Base-by-base conservation (phyloP, 257 asterid genomes). In the Solanum chiquidenum region DNA sequence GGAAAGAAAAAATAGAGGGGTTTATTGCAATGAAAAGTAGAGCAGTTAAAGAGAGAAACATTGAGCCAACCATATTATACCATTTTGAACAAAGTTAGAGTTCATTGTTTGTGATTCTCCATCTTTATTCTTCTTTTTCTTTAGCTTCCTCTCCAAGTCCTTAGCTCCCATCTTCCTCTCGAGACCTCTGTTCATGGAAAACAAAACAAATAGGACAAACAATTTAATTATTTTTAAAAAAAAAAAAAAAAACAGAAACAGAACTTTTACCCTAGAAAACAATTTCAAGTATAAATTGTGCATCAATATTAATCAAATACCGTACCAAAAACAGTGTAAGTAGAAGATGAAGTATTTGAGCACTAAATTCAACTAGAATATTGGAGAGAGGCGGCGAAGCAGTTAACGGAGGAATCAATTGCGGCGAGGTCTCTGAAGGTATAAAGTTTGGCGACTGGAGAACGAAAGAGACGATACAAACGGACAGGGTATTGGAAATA, bases 81-180 rank as follows among this genome's bases (percentile, higher is more conserved):
- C 68, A 46, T 80, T 46, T 76, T 74, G 71, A 52, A 83, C 88
- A 87, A 37, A 40, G 60, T 38, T 83, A 86, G 85, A 88, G 35
- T 37, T 62, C 14, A 60, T 76, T 42, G 25, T 27, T 33, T 42
- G 86, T 10, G 79, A 87, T 8, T 44, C 86, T 12, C 7, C 62
- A 87, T 85, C 87, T 46, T 76, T 60, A 33, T 27, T 82, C 83
- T 23, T 85, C 90, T 87, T 87, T 84, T 90, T 89, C 76, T 86
- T 91, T 3, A 29, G 83, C 88, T 87, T 89, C 89, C 52, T 88
- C 27, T 42, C 44, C 75, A 91, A 86, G 86, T 38, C 88, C 34
- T 91, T 88, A 20, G 87, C 85, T 31, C 85, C 93, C 93, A 91
- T 91, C 74, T 4, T 88, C 46, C 69, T 42, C 86, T 60, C n/a